These are phyloP conservation scores for Cicer arietinum DNA, from an alignment of 306 rosid genomes.

Conservation along the genomic window DNA sequence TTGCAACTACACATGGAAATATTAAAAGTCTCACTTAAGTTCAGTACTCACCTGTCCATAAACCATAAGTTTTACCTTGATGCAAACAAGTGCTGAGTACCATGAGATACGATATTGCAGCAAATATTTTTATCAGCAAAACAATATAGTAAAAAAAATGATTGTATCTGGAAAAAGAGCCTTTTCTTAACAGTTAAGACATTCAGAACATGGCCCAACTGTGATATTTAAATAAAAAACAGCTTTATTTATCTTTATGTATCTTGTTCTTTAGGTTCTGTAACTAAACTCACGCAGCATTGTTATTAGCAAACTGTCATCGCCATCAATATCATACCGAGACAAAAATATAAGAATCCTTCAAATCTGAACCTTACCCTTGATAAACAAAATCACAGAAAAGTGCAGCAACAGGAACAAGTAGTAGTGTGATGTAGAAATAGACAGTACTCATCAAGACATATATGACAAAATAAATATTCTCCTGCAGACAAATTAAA, in stretches of 20 bases:
- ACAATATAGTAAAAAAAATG: constrained; percentile 10
- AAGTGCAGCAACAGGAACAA: constrained; percentile 86
- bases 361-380: constrained; percentile 66
- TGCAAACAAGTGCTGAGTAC: neutral
- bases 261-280: constrained; percentile 18
- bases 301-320: neutral
- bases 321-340: constrained; percentile 31
- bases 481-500: constrained; percentile 69
- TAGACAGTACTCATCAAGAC: constrained; percentile 88
- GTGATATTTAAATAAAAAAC: constrained; percentile 17
- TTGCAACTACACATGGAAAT: constrained; percentile 15
- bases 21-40: neutral
- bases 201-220: constrained; percentile 20
- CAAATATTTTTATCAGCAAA: neutral
- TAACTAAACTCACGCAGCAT: constrained; percentile 5
- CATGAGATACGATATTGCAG: constrained; percentile 27
- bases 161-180: constrained; percentile 3
- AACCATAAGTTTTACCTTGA: neutral
- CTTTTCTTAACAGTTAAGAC: neutral
- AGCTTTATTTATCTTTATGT: neutral
- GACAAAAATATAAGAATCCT: constrained; percentile 14
- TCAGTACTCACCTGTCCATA: neutral
- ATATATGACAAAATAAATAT: constrained; percentile 78
- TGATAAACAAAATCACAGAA: constrained; percentile 84
- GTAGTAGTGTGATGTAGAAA: constrained; percentile 78